Base-by-base conservation (phyloP, 2,329 filamentous ascomycete species). In the Penicillium sp. region DNA sequence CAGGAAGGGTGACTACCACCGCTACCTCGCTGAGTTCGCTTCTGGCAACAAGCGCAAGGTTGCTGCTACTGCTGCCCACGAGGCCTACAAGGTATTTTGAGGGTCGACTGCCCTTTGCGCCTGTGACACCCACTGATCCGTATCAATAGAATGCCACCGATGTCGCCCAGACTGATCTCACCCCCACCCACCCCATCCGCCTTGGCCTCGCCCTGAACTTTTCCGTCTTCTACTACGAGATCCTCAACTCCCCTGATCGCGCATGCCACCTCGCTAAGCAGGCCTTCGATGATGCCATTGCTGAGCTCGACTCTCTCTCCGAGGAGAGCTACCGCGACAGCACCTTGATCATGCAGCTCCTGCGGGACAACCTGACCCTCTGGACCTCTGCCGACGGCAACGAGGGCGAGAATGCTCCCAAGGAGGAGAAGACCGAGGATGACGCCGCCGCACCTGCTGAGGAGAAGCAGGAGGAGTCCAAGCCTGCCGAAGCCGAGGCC, bases 1-100 rank as follows among this genome's bases (percentile, higher is more conserved):
- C 60, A 95, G 90, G 90, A 96, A 95, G 88, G 91, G 91, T 74
- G 91, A 96, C 77, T 96, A 96, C 81, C 89, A 96, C 84, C 89
- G 90, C 70, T 96, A 96, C 77, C 87, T 96, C 56, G 91, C 91
- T 70, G 91, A 96, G 80, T 96, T 96, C 71, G 91, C 89, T 65
- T 80, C 87, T 70, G 89, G 89, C 65, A 89, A 95, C 72, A 89
- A 89, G 80, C 89, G 91, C 78, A 95, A 95, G 86, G 83, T 82
- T 62, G 91, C 90, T 58, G 89, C 91, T 74, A 87, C 90, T 73
- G 87, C 89, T 77, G 93, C 91, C 46, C 88, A 94, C 66, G 90
- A 97, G 77, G 91, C 91, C 57, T 97, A 97, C 85, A 97, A 97
- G 89, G 89, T 93, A 77, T 71, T 11, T 42, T 42, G 13, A 10